phyloP scores from a whole-genome alignment of 371 early-diverging fungal genomes.

The Mucor piriformis region DNA sequence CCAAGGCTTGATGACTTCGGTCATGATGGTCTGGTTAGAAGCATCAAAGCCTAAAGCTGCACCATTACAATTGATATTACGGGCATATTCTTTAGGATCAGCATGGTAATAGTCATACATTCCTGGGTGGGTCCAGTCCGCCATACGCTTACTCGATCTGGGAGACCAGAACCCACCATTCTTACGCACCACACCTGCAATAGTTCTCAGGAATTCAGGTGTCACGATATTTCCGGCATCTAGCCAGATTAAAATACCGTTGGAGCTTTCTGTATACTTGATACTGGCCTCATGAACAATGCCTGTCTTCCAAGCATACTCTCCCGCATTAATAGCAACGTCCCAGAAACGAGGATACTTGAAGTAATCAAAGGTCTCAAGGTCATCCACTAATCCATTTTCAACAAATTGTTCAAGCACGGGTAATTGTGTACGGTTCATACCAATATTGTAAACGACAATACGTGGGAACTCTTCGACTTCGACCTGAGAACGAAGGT shows the following conservation, averaged over 20 bases:
- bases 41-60: constrained; percentile 58
- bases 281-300: constrained; percentile 53
- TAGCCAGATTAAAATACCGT: constrained; percentile 56
- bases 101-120: constrained; percentile 50
- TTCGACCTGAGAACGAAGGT: constrained; percentile 28
- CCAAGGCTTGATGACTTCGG: constrained; percentile 52
- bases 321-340: constrained; percentile 47
- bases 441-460: constrained; percentile 42
- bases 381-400: constrained; percentile 40
- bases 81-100: constrained; percentile 32
- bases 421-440: constrained; percentile 33
- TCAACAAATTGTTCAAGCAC: constrained; percentile 28
- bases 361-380: constrained; percentile 44
- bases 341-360: constrained; percentile 59
- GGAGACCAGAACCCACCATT: constrained; percentile 55
- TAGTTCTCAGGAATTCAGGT: constrained; percentile 42
- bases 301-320: constrained; percentile 64
- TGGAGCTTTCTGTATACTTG: constrained; percentile 20
- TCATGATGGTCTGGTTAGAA: constrained; percentile 35
- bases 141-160: constrained; percentile 40
- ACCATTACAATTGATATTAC: constrained; percentile 58
- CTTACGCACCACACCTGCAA: constrained; percentile 41
- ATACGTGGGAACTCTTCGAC: constrained; percentile 32
- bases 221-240: constrained; percentile 57
- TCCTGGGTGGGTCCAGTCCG: constrained; percentile 55